phyloP scores from a whole-genome alignment of 306 rosid species.

The Begonia peltatifolia region DNA sequence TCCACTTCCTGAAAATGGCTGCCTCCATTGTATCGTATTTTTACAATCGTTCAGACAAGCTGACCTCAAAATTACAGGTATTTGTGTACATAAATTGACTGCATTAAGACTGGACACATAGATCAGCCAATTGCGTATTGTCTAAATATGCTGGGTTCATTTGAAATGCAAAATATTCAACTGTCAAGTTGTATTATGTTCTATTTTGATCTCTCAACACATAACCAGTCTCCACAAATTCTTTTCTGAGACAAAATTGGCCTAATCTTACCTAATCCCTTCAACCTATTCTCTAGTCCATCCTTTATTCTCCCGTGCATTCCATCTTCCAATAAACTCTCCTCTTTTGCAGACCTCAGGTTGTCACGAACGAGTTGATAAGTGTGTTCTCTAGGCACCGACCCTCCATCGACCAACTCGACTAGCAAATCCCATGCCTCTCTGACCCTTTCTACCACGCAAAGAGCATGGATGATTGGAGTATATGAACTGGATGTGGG shows the following conservation, averaged over 20 bases:
- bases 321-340: slow-evolving; percentile 21
- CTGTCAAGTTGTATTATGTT: too few species aligned
- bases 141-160: too few species aligned
- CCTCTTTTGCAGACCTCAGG: slow-evolving; percentile 26
- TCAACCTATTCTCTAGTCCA: slow-evolving; percentile 40
- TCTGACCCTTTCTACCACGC: slow-evolving; percentile 47
- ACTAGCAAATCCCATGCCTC: slow-evolving; percentile 58
- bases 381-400: slow-evolving; percentile 66
- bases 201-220: too few species aligned
- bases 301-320: slow-evolving; percentile 38
- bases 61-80: too few species aligned
- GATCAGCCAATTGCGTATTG: too few species aligned
- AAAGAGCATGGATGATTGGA: slow-evolving; percentile 61
- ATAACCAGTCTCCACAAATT: too few species aligned
- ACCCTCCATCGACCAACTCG: slow-evolving; percentile 64
- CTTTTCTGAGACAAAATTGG: slow-evolving; percentile 47
- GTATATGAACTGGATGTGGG: slow-evolving; percentile 64
- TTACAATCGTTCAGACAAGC: too few species aligned
- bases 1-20: too few species aligned
- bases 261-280: slow-evolving; percentile 32
- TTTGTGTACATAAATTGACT: too few species aligned
- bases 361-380: slow-evolving; percentile 46
- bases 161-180: too few species aligned
- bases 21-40: too few species aligned
- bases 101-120: too few species aligned